Evolutionary conservation across 1,284 basidiomycete genomes (phyloP).

Genomic region (Ganoderma lucidum): DNA sequence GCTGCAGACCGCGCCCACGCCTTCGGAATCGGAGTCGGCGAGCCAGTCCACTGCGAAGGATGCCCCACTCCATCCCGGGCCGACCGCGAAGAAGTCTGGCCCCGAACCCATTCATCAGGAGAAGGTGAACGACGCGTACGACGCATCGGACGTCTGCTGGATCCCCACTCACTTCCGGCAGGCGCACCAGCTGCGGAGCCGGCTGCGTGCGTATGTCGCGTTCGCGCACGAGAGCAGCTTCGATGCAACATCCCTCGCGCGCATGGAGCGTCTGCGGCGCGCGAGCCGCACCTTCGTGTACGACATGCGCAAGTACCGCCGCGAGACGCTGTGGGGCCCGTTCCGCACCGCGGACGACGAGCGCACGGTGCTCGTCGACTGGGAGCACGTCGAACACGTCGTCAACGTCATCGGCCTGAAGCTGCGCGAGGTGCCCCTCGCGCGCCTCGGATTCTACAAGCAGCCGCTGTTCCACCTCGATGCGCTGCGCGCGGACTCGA

Average conservation of each 20-base stretch:
- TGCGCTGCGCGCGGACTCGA: slow-evolving; percentile 59
- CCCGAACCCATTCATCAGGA: neutral
- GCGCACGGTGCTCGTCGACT: slow-evolving; percentile 51
- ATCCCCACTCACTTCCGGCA: slow-evolving; percentile 8
- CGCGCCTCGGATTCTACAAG: slow-evolving; percentile 44
- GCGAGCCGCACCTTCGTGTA: slow-evolving; percentile 65
- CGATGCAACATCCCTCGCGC: slow-evolving; percentile 36
- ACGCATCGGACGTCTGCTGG: slow-evolving; percentile 9
- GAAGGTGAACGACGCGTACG: slow-evolving; percentile 14
- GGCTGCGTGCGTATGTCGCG: slow-evolving; percentile 51
- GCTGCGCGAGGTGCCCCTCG: slow-evolving; percentile 54
- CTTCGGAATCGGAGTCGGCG: neutral
- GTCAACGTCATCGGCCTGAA: slow-evolving; percentile 67
- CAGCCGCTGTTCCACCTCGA: slow-evolving; percentile 59
- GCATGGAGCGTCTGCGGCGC: slow-evolving; percentile 49
- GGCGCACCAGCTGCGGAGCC: slow-evolving; percentile 34
- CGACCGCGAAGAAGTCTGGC: neutral
- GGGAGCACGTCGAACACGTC: slow-evolving; percentile 67
- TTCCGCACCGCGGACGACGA: slow-evolving; percentile 41
- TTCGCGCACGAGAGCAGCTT: slow-evolving; percentile 46
- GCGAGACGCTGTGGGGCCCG: slow-evolving; percentile 63
- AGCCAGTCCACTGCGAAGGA: neutral
- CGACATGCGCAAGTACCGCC: slow-evolving; percentile 64
- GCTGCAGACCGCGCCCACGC: neutral
- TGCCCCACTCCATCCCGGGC: neutral